Conservation (phyloP, 441 rosid species). For the Erodium moschatum region DNA sequence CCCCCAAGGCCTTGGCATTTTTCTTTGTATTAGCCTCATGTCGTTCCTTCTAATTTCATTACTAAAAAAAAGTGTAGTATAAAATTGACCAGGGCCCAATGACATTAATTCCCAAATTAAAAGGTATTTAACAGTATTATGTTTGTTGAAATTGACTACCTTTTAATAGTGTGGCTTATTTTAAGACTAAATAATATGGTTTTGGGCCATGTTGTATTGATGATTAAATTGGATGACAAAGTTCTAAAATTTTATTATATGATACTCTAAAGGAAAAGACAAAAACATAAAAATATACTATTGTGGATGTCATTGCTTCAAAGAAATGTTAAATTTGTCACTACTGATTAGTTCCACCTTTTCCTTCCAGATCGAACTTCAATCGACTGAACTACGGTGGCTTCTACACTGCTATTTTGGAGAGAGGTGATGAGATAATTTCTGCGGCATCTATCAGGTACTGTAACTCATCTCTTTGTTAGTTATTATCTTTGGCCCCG, state of each 20-base stretch:
- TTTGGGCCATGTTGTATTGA: no score
- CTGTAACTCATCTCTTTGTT: not conserved
- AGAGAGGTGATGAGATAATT: constrained; percentile 91
- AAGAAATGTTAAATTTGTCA: not conserved
- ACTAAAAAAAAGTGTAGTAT: no score
- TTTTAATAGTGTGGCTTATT: no score
- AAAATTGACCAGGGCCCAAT: no score
- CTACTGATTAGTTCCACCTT: constrained; percentile 11
- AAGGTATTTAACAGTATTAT: no score
- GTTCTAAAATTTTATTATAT: not conserved
- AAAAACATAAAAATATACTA: not conserved
- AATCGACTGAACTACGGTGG: constrained; percentile 71
- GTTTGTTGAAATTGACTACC: no score
- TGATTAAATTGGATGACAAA: not conserved
- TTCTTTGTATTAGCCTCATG: no score
- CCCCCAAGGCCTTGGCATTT: not conserved
- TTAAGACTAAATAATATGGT: no score
- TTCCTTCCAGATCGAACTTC: constrained; percentile 69
- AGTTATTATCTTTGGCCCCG: not conserved
- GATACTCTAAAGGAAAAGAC: not conserved
- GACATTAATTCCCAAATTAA: no score
- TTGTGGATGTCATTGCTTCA: not conserved
- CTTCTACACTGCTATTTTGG: constrained; percentile 77
- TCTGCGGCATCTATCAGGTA: constrained; percentile 93
- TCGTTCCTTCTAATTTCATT: no score